Evolutionary conservation across 495 filamentous ascomycete species (phyloP), one percentile per base, ranked within the genome.

Genomic region (Coniosporium apollinis): DNA sequence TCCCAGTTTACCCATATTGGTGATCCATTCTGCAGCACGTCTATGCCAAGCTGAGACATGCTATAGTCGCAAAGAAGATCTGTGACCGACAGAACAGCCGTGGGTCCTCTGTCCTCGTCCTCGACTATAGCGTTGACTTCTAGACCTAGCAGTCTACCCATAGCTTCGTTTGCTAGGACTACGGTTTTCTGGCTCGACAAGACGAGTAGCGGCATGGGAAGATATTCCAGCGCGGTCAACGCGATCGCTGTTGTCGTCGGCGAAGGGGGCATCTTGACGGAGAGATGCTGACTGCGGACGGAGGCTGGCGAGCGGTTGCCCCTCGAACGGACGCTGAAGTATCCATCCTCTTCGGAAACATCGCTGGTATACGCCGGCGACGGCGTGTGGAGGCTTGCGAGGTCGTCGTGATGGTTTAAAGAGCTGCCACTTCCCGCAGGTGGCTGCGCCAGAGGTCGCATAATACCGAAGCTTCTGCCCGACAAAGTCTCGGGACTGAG

Each of bases 141-240:
- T 37, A 74, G 52, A 10, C 64, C 67, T 24, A 82, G 50, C 37
- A 82, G 45, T 31, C 67, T 59, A 15, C 67, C 70, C 74, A 80
- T 75, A 10, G 76, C 72, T 33, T 79, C 76, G 48, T 82, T 82
- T 6, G 75, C 76, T 13, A 82, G 47, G 3, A 77, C 60, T 2
- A 81, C 62, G 0, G 70, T 76, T 53, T 80, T 81, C 28, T 65
- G 34, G 22, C 59, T 62, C 13, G 66, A 69, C 25, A 80, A 51
- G 1, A 81, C 67, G 14, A 82, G 45, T 14, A 79, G 46, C 2
- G 77, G 77, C 16, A 74, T 69, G 1, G 76, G 77, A 11, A 81
- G 61, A 43, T 76, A 77, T 49, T 79, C 72, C 48, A 81, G 53
- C 2, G 74, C 67, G 1, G 72, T 64, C 36, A 81, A 66, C 7